Evolutionary conservation across 108 stramenopile genomes (phyloP).

Genomic region (Fistulifera solaris): DNA sequence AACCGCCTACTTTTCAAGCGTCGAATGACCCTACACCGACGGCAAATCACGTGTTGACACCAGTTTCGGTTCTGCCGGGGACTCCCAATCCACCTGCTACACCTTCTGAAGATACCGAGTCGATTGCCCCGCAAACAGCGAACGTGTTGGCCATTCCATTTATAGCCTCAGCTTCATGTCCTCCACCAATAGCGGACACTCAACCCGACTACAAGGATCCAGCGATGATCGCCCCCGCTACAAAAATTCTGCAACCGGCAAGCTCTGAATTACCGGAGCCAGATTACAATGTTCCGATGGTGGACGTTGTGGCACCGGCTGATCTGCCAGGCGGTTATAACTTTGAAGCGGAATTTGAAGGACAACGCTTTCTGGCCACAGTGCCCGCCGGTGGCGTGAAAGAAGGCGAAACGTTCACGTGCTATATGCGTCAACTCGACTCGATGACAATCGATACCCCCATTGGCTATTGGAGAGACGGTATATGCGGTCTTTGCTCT

Average conservation of each 20-base stretch:
- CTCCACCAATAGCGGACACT: no score
- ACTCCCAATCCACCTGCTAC: neutral
- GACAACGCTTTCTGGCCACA: conserved; percentile 43
- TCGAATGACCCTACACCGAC: no score
- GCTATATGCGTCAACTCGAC: conserved; percentile 32
- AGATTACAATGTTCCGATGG: conserved; percentile 7
- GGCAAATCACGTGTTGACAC: neutral
- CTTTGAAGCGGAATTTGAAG: conserved; percentile 72
- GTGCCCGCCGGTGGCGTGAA: conserved; percentile 71
- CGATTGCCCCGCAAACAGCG: neutral
- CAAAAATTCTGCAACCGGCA: neutral
- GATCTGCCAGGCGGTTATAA: conserved; percentile 72
- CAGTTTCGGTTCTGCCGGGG: neutral
- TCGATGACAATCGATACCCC: conserved; percentile 39
- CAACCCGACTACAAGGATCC: no score
- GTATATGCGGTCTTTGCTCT: conserved; percentile 26
- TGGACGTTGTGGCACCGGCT: conserved; percentile 70
- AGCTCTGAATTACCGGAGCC: neutral
- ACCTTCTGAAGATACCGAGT: neutral
- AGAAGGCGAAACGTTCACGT: conserved; percentile 60
- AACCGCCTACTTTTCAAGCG: no score
- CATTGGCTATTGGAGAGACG: conserved; percentile 55
- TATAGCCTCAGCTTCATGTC: neutral
- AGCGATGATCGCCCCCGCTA: neutral
- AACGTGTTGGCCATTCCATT: neutral